Evolutionary conservation across 176 grass and related monocot species (phyloP).

Genomic region (Poa pratensis): DNA sequence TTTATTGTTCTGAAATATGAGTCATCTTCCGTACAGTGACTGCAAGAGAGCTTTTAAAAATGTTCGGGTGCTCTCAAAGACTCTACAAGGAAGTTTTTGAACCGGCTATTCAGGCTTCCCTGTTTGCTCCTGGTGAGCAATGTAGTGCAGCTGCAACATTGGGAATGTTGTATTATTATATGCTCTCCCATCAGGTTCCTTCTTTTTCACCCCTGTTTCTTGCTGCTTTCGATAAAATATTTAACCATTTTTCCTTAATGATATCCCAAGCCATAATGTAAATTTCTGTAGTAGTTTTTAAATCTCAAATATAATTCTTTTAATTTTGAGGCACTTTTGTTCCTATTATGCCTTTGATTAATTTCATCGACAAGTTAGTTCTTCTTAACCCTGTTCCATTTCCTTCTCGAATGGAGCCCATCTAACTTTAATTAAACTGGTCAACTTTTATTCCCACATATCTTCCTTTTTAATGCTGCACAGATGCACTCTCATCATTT

Average conservation of each 20-base stretch:
- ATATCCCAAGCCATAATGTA: not conserved
- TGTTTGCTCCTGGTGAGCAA: constrained; percentile 82
- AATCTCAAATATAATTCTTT: not conserved
- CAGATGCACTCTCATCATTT: not conserved
- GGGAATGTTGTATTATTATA: constrained; percentile 87
- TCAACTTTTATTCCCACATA: not conserved
- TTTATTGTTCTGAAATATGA: constrained; percentile 26
- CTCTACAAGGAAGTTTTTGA: constrained; percentile 74
- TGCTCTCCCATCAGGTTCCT: constrained; percentile 82
- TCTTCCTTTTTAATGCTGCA: not conserved
- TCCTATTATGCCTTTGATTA: not conserved
- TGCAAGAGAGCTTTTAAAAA: constrained; percentile 86
- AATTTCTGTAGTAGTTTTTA: not conserved
- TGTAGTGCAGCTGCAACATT: constrained; percentile 85
- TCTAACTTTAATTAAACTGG: not conserved
- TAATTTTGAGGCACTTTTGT: not conserved
- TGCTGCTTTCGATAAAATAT: not conserved
- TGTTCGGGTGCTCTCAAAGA: constrained; percentile 75
- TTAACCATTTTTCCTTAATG: not conserved
- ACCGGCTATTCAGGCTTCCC: constrained; percentile 65
- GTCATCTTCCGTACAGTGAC: constrained; percentile 70
- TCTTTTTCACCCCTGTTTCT: constrained; percentile 22
- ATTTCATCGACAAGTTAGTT: not conserved
- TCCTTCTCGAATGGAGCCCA: not conserved
- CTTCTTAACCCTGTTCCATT: not conserved